A percentile compares a stretch with the other conserved stretches of the same genome.
Evolutionary conservation across 129 eudicot species (phyloP).

Genomic region (Ambrosia trifida): DNA sequence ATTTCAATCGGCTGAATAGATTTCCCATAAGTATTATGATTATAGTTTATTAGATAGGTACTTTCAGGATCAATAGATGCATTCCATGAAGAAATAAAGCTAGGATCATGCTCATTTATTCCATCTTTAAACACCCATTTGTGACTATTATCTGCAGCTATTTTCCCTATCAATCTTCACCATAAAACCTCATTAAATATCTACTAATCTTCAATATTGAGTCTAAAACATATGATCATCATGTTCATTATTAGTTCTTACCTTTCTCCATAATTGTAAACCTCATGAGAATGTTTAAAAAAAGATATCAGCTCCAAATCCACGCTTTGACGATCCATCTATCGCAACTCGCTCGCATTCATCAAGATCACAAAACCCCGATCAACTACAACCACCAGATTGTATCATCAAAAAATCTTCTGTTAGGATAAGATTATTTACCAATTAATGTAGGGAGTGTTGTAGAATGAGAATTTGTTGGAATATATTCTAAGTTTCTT

Average conservation of each 20-base stretch:
- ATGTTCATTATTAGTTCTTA: constrained; percentile 29
- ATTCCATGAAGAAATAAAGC: too few species aligned
- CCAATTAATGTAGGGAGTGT: too few species aligned
- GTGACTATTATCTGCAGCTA: constrained; percentile 87
- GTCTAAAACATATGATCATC: neutral
- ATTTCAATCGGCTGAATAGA: too few species aligned
- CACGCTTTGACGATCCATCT: constrained; percentile 39
- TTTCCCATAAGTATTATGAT: neutral
- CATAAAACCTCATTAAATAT: constrained; percentile 5
- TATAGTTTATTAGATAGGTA: neutral
- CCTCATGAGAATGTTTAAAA: constrained; percentile 89
- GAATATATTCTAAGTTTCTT: too few species aligned
- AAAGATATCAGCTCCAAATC: constrained; percentile 79
- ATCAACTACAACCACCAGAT: too few species aligned
- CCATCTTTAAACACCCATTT: constrained; percentile 78
- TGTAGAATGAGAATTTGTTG: too few species aligned
- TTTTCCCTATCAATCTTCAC: constrained; percentile 81
- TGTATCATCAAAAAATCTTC: too few species aligned
- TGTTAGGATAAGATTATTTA: too few species aligned
- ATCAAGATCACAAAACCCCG: constrained; percentile 65
- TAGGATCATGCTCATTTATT: too few species aligned
- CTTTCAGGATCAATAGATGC: too few species aligned
- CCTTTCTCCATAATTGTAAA: constrained; percentile 88
- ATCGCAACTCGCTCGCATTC: constrained; percentile 58
- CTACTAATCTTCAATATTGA: neutral